Percentiles rank a stretch among this genome's conserved stretches.
phyloP scores from a whole-genome alignment of 495 filamentous ascomycete genomes.

The Penicillium fimorum region DNA sequence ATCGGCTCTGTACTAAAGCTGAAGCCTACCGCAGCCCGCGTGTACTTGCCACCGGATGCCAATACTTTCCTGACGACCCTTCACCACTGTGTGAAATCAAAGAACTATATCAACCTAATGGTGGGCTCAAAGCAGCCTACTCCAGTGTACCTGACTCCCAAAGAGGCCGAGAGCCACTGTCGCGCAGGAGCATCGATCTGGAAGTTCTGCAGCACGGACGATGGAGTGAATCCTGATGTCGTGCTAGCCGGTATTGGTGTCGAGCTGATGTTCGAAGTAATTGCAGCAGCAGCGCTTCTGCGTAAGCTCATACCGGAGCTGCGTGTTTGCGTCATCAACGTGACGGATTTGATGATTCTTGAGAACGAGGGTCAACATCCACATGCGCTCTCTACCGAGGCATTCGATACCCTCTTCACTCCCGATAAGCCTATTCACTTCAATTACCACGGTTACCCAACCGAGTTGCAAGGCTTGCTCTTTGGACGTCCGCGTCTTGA shows the following conservation, averaged over 20 bases:
- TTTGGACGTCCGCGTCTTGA: conserved; percentile 55
- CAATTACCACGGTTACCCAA: conserved; percentile 71
- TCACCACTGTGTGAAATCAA: conserved; percentile 61
- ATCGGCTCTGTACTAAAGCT: conserved; percentile 70
- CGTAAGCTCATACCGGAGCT: conserved; percentile 52
- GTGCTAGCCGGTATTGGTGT: conserved; percentile 69
- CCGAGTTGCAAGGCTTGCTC: conserved; percentile 61
- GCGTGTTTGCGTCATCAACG: conserved; percentile 65
- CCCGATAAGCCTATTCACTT: conserved; percentile 58
- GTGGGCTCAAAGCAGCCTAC: conserved; percentile 72
- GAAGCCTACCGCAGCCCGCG: conserved; percentile 61
- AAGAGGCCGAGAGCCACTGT: conserved; percentile 68
- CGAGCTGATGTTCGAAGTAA: conserved; percentile 69
- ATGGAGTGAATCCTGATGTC: conserved; percentile 60
- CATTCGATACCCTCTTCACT: conserved; percentile 62
- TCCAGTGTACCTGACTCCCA: conserved; percentile 61
- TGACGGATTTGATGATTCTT: conserved; percentile 72
- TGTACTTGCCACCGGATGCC: conserved; percentile 75
- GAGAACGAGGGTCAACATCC: conserved; percentile 59
- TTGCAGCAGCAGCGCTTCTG: conserved; percentile 61
- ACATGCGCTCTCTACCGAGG: conserved; percentile 54
- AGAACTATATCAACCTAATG: conserved; percentile 70
- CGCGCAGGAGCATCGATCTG: conserved; percentile 61
- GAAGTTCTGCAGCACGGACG: conserved; percentile 62
- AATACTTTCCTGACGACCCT: conserved; percentile 69